Percentiles rank a stretch among this genome's conserved stretches.
Evolutionary conservation across 495 filamentous ascomycete species (phyloP).

Genomic region (Penicillium subrubescens): DNA sequence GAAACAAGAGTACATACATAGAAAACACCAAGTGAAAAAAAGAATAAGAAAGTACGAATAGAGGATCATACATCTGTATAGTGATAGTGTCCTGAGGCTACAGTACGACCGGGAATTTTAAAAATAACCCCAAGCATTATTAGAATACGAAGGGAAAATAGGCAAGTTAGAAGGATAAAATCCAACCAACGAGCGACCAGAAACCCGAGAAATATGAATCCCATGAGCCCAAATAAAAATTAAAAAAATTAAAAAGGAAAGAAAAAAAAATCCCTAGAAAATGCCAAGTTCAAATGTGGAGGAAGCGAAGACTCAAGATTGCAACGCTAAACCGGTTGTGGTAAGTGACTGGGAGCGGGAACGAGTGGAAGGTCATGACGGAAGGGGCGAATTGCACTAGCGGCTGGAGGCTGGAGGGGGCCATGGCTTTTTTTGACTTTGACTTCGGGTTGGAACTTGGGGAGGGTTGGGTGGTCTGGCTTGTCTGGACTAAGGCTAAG

Average conservation of each 20-base stretch:
- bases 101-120: neutral
- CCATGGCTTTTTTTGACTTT: constrained; percentile 4
- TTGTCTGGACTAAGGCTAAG: neutral
- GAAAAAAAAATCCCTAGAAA: constrained; percentile 7
- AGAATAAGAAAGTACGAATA: neutral
- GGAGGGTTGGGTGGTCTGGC: neutral
- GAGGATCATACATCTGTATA: neutral
- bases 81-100: neutral
- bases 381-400: constrained; percentile 39
- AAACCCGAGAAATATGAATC: neutral
- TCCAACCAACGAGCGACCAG: neutral
- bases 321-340: constrained; percentile 9
- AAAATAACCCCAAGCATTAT: neutral
- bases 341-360: constrained; percentile 20
- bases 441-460: neutral
- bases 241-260: neutral
- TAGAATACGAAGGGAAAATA: neutral
- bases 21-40: neutral
- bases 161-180: neutral
- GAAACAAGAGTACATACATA: neutral
- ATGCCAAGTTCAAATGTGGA: constrained; percentile 15
- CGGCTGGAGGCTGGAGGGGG: constrained; percentile 10
- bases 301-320: neutral
- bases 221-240: neutral
- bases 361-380: constrained; percentile 32